Evolutionary conservation across 441 rosid species (phyloP).

Genomic region (Gossypium gossypioides): DNA sequence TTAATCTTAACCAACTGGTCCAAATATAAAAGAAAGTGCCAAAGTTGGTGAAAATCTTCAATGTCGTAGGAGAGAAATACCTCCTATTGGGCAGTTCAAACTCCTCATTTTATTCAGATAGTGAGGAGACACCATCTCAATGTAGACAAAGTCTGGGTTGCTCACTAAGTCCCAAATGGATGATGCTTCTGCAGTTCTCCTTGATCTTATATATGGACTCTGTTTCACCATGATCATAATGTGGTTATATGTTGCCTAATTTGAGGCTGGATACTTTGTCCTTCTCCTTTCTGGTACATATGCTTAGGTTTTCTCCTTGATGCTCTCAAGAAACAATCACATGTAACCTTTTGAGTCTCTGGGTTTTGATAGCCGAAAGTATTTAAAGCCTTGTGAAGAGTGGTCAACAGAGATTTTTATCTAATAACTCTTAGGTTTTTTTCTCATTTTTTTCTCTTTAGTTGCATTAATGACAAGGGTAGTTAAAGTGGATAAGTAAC

Average conservation of each 20-base stretch:
- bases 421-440: neutral
- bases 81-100: neutral
- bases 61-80: neutral
- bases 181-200: neutral
- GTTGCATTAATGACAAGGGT: neutral
- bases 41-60: conserved; percentile 6
- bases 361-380: conserved; percentile 1
- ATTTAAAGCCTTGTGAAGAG: neutral
- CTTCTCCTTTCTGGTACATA: neutral
- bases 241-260: neutral
- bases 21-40: neutral
- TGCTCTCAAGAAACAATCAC: neutral
- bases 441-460: neutral
- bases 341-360: neutral
- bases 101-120: neutral
- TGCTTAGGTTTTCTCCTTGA: neutral
- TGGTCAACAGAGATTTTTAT: neutral
- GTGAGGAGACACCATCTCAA: neutral
- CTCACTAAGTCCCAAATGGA: neutral
- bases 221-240: neutral
- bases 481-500: neutral
- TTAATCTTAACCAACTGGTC: neutral
- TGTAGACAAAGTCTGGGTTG: neutral
- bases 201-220: neutral
- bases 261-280: neutral